Evolutionary conservation across 2,329 filamentous ascomycete species (phyloP), one percentile per base, ranked within the genome.

Genomic region (Exophiala aquamarina): DNA sequence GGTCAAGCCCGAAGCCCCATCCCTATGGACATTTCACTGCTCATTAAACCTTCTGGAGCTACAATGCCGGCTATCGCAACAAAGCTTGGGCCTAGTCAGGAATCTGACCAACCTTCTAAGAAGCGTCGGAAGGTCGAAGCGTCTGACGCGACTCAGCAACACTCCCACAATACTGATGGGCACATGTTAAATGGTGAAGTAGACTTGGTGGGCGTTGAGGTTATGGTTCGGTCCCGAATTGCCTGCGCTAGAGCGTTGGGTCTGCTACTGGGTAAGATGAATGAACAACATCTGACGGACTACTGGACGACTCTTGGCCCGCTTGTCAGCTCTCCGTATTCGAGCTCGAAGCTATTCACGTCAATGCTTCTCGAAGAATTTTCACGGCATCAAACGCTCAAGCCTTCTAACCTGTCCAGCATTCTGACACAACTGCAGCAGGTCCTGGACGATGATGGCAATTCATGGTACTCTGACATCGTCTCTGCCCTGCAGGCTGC

Each of bases 141-240:
- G 72, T 77, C 76, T 47, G 88, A 93, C 44, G 86, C 91, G 20
- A 69, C 78, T 7, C 71, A 79, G 1, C 70, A 78, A 3, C 79
- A 86, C n/a, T 81, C 86, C 1, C 93, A 98, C 67, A 95, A 98
- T 66, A 89, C 98, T 14, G 93, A 98, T 65, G 93, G 91, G 8
- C 91, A 95, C 58, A 96, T 98, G 86, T 90, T 98, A 74, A 88
- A 92, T 64, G 93, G 94, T 41, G 94, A 98, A 61, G 85, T 97
- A 37, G 94, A 98, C 63, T 76, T 98, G 33, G 91, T 98, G 19
- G 91, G 93, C 23, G 81, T 87, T 60, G 93, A 98, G 50, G 84
- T 84, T 5, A 81, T 98, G 66, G 82, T 97, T 40, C 83, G 92
- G 52, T 95, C 91, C 6, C 87, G 92, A 57, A 85, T 94, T n/a